Evolutionary conservation across 2,329 filamentous ascomycete genomes (phyloP).

Genomic region (Fusarium praegraminearum): DNA sequence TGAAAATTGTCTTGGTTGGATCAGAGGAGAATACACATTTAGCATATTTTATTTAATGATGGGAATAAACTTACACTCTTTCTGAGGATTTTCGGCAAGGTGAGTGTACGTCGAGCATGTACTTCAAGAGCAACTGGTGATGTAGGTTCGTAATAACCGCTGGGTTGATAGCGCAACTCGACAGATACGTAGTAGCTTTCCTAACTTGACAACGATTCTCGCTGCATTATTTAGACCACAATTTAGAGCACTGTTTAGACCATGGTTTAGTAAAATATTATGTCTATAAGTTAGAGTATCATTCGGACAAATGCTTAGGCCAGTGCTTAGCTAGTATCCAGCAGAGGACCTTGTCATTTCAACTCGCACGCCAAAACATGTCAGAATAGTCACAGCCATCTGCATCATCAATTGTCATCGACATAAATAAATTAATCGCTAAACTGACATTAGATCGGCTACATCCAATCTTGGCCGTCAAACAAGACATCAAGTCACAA

Average conservation of each 20-base stretch:
- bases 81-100: neutral
- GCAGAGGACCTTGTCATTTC: neutral
- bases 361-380: neutral
- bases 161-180: neutral
- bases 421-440: constrained; percentile 12
- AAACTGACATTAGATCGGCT: constrained; percentile 15
- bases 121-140: neutral
- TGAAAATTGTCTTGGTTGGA: no score
- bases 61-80: neutral
- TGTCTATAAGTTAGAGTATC: no score
- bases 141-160: neutral
- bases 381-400: fast-evolving
- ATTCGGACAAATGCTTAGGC: neutral
- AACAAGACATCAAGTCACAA: neutral
- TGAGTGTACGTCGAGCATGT: neutral
- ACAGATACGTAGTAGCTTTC: no score
- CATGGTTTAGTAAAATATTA: fast-evolving
- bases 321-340: neutral
- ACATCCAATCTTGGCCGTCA: constrained; percentile 10
- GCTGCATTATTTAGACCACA: no score
- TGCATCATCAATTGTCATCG: neutral
- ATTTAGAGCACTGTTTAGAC: no score
- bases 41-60: neutral
- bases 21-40: neutral
- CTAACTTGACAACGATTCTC: no score